A percentile compares a stretch with the other conserved stretches of the same genome.
phyloP scores from a whole-genome alignment of 2,329 filamentous ascomycete genomes.

The Talaromyces marneffei region DNA sequence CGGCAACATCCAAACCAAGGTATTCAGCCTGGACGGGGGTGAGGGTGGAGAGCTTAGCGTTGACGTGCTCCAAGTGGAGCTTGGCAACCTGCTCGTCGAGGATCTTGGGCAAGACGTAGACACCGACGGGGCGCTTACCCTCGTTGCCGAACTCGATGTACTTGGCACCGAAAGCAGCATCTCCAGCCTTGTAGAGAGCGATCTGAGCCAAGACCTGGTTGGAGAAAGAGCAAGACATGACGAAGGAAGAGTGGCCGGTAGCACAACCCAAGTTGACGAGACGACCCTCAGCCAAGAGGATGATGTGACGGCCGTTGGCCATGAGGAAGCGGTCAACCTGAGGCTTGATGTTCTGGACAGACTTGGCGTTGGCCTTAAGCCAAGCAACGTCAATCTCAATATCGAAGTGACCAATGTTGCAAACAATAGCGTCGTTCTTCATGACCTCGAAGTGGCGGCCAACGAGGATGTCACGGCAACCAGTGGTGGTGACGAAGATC shows the following conservation, averaged over 20 bases:
- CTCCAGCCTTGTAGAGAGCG: slow-evolving; percentile 89
- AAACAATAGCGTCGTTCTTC: slow-evolving; percentile 96
- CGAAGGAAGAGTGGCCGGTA: slow-evolving; percentile 98
- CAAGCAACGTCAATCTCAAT: slow-evolving; percentile 99
- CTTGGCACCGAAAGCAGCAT: slow-evolving; percentile 83
- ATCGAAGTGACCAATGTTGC: slow-evolving; percentile 99
- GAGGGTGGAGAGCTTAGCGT: slow-evolving; percentile 86
- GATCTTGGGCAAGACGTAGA: slow-evolving; percentile 98
- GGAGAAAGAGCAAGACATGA: slow-evolving; percentile 99
- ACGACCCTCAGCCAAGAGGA: slow-evolving; percentile 96
- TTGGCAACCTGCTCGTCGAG: slow-evolving; percentile 97
- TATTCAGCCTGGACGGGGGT: slow-evolving; percentile 87
- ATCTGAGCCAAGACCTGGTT: slow-evolving; percentile 99
- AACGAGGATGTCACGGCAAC: slow-evolving; percentile 95
- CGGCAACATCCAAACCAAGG: slow-evolving; percentile 76
- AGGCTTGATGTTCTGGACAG: slow-evolving; percentile 97
- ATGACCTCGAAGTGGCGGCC: slow-evolving; percentile 90
- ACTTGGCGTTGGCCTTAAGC: slow-evolving; percentile 94
- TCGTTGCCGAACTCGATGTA: slow-evolving; percentile 93
- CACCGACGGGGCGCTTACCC: slow-evolving; percentile 82
- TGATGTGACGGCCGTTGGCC: slow-evolving; percentile 90
- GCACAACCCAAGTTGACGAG: slow-evolving; percentile 99
- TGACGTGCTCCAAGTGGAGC: slow-evolving; percentile 88
- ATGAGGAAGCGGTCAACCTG: slow-evolving; percentile 98
- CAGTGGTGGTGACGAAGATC: slow-evolving; percentile 99